phyloP scores from a whole-genome alignment of 2,329 filamentous ascomycete species.

The Trichoderma polysporum region DNA sequence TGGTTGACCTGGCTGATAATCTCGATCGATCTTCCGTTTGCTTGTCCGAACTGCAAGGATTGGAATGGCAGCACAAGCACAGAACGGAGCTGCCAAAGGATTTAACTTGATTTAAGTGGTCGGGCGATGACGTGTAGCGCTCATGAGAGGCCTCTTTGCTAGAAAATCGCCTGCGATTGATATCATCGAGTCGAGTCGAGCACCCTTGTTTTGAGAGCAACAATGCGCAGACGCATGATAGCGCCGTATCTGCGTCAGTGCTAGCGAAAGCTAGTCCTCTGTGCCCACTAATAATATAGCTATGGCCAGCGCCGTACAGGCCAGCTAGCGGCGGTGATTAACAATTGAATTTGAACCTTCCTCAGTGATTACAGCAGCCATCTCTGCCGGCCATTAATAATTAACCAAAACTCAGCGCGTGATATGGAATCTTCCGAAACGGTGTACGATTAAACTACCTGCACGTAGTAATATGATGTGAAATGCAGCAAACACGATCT shows the following conservation, averaged over 20 bases:
- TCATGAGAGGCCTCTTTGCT: slow-evolving; percentile 2
- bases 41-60: neutral
- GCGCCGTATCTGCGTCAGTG: neutral
- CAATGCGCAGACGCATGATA: neutral
- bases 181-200: slow-evolving; percentile 12
- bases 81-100: neutral
- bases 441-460: neutral
- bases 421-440: neutral
- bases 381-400: neutral
- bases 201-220: neutral
- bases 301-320: neutral
- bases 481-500: neutral
- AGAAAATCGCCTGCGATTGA: neutral
- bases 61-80: neutral
- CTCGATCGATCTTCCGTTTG: neutral
- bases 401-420: neutral
- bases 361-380: neutral
- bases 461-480: neutral
- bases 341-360: too few species aligned
- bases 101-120: neutral
- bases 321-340: slow-evolving; percentile 9
- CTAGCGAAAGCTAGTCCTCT: neutral
- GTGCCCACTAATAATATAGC: neutral
- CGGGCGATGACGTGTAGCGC: slow-evolving; percentile 14
- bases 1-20: neutral